Evolutionary conservation across 371 early-diverging fungal genomes (phyloP).

Genomic region (Rhizopus sp.): DNA sequence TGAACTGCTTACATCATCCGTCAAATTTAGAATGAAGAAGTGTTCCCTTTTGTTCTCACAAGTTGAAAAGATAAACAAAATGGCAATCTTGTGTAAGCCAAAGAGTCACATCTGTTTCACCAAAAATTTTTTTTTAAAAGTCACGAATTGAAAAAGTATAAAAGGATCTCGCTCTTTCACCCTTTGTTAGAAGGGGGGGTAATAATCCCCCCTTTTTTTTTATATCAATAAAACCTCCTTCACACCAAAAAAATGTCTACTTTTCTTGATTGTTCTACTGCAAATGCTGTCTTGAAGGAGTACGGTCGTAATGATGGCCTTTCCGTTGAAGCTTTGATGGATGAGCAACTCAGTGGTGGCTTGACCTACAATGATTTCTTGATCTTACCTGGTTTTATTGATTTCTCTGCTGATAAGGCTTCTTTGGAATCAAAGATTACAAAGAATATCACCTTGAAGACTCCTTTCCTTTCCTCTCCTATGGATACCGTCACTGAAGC

Average conservation of each 20-base stretch:
- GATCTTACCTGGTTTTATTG: slow-evolving; percentile 93
- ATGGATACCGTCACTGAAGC: slow-evolving; percentile 98
- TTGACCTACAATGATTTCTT: slow-evolving; percentile 97
- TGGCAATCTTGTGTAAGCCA: neutral
- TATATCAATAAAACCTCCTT: slow-evolving; percentile 16
- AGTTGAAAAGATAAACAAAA: neutral
- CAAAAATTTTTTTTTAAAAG: slow-evolving; percentile 8
- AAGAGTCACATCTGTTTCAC: neutral
- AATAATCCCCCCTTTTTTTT: slow-evolving; percentile 22
- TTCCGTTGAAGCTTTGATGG: slow-evolving; percentile 74
- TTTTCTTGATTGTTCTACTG: slow-evolving; percentile 24
- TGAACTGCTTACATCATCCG: no score
- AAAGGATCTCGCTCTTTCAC: slow-evolving; percentile 4
- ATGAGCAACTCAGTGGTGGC: slow-evolving; percentile 75
- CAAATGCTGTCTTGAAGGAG: slow-evolving; percentile 20
- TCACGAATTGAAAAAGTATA: slow-evolving; percentile 16
- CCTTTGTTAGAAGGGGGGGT: slow-evolving; percentile 26
- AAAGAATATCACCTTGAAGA: slow-evolving; percentile 81
- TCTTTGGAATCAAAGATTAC: slow-evolving; percentile 82
- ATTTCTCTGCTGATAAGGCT: slow-evolving; percentile 84
- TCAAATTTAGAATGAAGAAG: no score
- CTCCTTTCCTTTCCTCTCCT: slow-evolving; percentile 93
- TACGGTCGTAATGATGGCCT: slow-evolving; percentile 73
- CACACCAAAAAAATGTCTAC: slow-evolving; percentile 16
- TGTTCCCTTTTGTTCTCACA: no score